A percentile compares a stretch with the other conserved stretches of the same genome.
Evolutionary conservation across 345 rosid genomes (phyloP).

Genomic region (Moricandia moricandioides): DNA sequence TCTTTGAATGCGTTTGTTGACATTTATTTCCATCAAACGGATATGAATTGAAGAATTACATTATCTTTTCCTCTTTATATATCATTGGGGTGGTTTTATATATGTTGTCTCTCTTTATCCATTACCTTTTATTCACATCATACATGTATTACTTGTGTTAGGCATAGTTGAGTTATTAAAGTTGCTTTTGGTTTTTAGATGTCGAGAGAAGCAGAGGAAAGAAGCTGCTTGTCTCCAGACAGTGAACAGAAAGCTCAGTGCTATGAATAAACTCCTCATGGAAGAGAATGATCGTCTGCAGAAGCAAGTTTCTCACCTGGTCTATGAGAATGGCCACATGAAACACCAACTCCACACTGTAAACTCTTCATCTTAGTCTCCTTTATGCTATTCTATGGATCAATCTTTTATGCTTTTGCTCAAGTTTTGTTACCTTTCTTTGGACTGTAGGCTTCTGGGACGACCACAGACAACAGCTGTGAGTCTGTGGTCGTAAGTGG

Average conservation of each 20-base stretch:
- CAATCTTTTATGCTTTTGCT: not conserved
- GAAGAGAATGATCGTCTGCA: slow-evolving; percentile 98
- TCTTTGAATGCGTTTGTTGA: slow-evolving; percentile 28
- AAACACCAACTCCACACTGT: slow-evolving; percentile 58
- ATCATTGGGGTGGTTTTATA: slow-evolving; percentile 12
- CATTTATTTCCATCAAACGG: not conserved
- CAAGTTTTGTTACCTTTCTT: not conserved
- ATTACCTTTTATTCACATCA: not conserved
- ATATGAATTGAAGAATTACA: not conserved
- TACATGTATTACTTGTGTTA: not conserved
- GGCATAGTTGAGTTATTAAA: not conserved
- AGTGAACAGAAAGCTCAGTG: slow-evolving; percentile 81
- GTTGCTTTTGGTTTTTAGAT: slow-evolving; percentile 41
- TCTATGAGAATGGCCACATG: slow-evolving; percentile 90
- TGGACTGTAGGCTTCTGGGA: slow-evolving; percentile 62
- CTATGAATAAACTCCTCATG: slow-evolving; percentile 96
- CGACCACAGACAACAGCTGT: slow-evolving; percentile 99
- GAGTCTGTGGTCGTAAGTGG: slow-evolving; percentile 99
- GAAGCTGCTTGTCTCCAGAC: slow-evolving; percentile 90
- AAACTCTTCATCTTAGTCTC: not conserved
- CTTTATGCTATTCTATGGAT: not conserved
- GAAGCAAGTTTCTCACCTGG: slow-evolving; percentile 96
- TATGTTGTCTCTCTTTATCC: slow-evolving; percentile 18
- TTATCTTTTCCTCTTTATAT: slow-evolving; percentile 16
- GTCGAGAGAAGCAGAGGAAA: slow-evolving; percentile 97